Evolutionary conservation across 1,284 basidiomycete species (phyloP).

Genomic region (Cryptococcus sp.): DNA sequence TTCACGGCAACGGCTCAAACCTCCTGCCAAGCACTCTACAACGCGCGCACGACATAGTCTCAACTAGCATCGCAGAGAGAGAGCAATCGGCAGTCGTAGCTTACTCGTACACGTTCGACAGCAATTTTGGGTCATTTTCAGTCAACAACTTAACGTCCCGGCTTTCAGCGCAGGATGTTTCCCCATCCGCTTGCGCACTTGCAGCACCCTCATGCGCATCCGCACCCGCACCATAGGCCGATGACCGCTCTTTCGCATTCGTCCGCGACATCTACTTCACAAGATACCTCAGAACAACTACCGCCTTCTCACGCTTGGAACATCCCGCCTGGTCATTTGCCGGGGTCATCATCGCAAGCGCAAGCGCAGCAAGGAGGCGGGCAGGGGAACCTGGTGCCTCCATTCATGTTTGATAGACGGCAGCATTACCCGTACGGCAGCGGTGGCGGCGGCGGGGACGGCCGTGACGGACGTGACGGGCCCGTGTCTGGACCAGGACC

Average conservation of each 20-base stretch:
- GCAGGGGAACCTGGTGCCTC: conserved; percentile 7
- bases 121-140: background rate
- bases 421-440: background rate
- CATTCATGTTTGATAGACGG: conserved; percentile 15
- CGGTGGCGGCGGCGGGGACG: background rate
- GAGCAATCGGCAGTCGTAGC: background rate
- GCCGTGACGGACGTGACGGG: background rate
- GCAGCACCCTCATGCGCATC: conserved; percentile 6
- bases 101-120: background rate
- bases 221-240: conserved; percentile 21
- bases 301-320: no score
- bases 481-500: background rate
- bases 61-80: background rate
- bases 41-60: background rate
- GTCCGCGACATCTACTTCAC: background rate
- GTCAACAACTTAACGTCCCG: background rate
- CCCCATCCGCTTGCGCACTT: conserved; percentile 16
- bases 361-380: conserved; percentile 8
- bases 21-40: background rate
- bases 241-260: conserved; percentile 22
- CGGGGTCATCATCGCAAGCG: background rate
- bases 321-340: conserved; percentile 27
- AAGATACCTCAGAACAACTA: no score
- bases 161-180: conserved; percentile 5
- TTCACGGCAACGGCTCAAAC: background rate